A percentile compares a stretch with the other conserved stretches of the same genome.
These are phyloP conservation scores for Starmerella sp. DNA, from an alignment of 805 yeast genomes.

Conservation along the genomic window DNA sequence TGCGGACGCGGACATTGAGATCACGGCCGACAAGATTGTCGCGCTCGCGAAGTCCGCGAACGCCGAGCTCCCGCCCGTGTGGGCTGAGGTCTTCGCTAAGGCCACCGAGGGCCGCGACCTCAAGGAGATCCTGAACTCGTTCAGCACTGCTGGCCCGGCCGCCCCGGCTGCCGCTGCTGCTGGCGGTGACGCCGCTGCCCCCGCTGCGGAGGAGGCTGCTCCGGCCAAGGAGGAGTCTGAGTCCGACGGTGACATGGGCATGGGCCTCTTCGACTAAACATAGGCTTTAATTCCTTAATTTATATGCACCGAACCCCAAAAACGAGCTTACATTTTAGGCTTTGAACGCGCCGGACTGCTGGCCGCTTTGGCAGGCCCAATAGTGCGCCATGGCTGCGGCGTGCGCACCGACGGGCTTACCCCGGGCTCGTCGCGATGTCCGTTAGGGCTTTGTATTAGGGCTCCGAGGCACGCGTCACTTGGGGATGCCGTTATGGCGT, in stretches of 20 bases:
- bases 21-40: constrained; percentile 67
- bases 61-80: constrained; percentile 48
- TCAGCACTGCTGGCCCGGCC: constrained; percentile 70
- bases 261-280: constrained; percentile 94
- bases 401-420: too few species aligned
- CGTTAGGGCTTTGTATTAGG: background rate
- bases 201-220: constrained; percentile 56
- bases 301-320: constrained; percentile 5
- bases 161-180: constrained; percentile 86
- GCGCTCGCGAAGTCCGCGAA: constrained; percentile 61
- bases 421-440: background rate
- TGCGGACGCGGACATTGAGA: constrained; percentile 84
- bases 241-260: constrained; percentile 74
- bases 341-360: background rate
- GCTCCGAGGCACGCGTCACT: background rate
- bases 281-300: constrained; percentile 9
- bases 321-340: background rate
- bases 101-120: constrained; percentile 76
- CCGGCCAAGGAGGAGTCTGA: constrained; percentile 51
- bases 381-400: too few species aligned
- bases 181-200: constrained; percentile 51
- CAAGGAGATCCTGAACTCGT: constrained; percentile 58
- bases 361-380: too few species aligned
- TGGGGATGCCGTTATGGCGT: background rate
- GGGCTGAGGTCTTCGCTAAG: constrained; percentile 78